Percentiles rank a stretch among this genome's conserved stretches.
phyloP scores from a whole-genome alignment of 108 stramenopile genomes.

The Cyclostephanos tholiformis region DNA sequence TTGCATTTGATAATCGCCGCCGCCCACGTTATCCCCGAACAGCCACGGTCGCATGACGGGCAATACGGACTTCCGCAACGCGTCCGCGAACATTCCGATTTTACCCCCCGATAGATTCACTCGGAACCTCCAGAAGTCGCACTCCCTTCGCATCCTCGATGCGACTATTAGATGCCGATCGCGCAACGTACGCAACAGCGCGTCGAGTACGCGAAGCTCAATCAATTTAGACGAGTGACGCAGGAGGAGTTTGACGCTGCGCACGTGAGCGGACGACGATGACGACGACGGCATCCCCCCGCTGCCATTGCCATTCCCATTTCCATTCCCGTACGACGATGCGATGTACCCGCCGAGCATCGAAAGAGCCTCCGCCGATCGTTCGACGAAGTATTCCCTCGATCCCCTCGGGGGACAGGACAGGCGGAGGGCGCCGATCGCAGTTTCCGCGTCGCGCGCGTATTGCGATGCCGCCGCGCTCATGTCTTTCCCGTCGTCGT shows the following conservation, averaged over 20 bases:
- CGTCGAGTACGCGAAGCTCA: slow-evolving; percentile 66
- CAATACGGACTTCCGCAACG: slow-evolving; percentile 2
- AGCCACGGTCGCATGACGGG: slow-evolving; percentile 3
- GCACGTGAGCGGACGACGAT: slow-evolving; percentile 27
- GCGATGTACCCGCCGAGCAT: slow-evolving; percentile 27
- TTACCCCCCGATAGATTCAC: slow-evolving; percentile 46
- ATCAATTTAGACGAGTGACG: slow-evolving; percentile 37
- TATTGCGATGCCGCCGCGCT: background rate
- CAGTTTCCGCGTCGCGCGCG: slow-evolving; percentile 24
- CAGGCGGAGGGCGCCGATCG: slow-evolving; percentile 29
- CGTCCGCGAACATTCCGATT: slow-evolving; percentile 9
- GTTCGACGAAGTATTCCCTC: slow-evolving; percentile 40
- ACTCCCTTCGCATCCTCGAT: slow-evolving; percentile 57
- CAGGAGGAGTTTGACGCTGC: slow-evolving; percentile 29
- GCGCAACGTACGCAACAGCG: slow-evolving; percentile 63
- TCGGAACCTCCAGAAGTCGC: slow-evolving; percentile 63
- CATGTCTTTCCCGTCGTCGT: background rate
- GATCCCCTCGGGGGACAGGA: slow-evolving; percentile 40
- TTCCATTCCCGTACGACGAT: background rate
- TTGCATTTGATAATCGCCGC: slow-evolving; percentile 27
- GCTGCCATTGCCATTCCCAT: slow-evolving; percentile 1
- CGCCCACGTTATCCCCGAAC: slow-evolving; percentile 5
- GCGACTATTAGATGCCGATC: slow-evolving; percentile 69
- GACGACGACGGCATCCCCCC: background rate
- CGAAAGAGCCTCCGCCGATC: slow-evolving; percentile 30